phyloP scores from a whole-genome alignment of 169 alveolate species.

The Plasmodium coatneyi region DNA sequence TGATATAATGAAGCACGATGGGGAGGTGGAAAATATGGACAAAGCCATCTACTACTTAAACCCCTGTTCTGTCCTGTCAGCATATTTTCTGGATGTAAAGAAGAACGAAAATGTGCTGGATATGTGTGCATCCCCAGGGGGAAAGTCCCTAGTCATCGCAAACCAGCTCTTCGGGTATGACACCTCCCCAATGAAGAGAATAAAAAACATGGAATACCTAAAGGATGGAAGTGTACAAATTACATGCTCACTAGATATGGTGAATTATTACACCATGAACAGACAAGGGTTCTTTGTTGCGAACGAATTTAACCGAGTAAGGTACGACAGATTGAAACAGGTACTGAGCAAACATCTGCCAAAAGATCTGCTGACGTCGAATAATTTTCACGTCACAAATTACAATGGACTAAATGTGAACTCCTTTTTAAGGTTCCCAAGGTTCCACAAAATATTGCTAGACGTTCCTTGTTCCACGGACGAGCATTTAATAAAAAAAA shows the following conservation, averaged over 20 bases:
- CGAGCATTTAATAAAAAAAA: constrained; percentile 75
- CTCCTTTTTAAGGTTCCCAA: constrained; percentile 76
- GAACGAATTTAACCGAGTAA: constrained; percentile 76
- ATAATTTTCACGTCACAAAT: constrained; percentile 74
- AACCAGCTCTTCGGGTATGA: constrained; percentile 64
- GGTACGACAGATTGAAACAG: constrained; percentile 77
- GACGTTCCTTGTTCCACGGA: constrained; percentile 88
- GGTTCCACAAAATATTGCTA: constrained; percentile 81
- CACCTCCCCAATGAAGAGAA: constrained; percentile 47
- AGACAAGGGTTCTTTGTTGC: constrained; percentile 75
- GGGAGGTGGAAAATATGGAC: constrained; percentile 8
- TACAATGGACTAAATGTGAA: constrained; percentile 76
- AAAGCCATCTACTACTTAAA: constrained; percentile 35
- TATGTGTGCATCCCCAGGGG: constrained; percentile 92
- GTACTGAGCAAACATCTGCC: constrained; percentile 78
- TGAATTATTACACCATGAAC: constrained; percentile 23
- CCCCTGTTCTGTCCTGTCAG: constrained; percentile 75
- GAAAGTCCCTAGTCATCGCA: constrained; percentile 86
- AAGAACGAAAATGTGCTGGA: constrained; percentile 85
- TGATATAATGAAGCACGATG: constrained; percentile 36
- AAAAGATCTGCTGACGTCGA: constrained; percentile 68
- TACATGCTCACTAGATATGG: constrained; percentile 49
- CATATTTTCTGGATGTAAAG: constrained; percentile 73
- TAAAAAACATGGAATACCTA: constrained; percentile 46
- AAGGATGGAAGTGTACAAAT: constrained; percentile 53